Base-by-base conservation (phyloP, 2,329 filamentous ascomycete species). In the Alternaria ventricosa region DNA sequence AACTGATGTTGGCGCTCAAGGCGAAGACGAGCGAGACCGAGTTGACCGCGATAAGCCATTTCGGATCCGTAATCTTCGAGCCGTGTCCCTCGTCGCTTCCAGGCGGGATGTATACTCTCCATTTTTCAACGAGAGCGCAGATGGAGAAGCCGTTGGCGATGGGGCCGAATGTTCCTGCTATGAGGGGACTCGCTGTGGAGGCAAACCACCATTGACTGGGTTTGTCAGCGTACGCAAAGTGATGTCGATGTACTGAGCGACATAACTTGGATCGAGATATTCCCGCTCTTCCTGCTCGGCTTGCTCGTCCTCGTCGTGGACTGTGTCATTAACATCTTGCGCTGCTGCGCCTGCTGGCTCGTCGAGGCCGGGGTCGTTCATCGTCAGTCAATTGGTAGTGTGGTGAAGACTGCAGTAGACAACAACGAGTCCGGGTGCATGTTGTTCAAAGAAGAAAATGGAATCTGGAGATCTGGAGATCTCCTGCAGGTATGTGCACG, bases 191-290 rank as follows among this genome's bases (percentile, higher is more conserved):
- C 30, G 83, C 86, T 9, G 87, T 89, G 20, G 84, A 87, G 3
- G 87, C 86, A 71, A 89, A 86, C 87, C 87, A 89, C 86, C 87
- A 89, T 59, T 83, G 82, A 71, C 82, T 84, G 47, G 7, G 12
- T 18, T 13, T n/a, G 46, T 75, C 53, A 71, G 63, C 44, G 27
- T 45, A 49, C 41, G 27, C 10, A 15, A 20, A 45, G 18, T 6
- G 49, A 15, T 18, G 10, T 20, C 18, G 6, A 10, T 4, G 25
- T 25, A 51, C 20, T 47, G 20, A 9, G 25, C 12, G 27, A 36
- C 70, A 36, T 67, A 82, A 80, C 80, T 82, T 50, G 82, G 84
- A 59, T 83, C 80, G 8, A 82, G 71, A 60, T 79, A 83, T 49
- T 84, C 75, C 41, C 78, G 72, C 55, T 84, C 81, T 49, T 81